Conservation (phyloP, 371 early-diverging fungal species). For the Ordospora colligata region DNA sequence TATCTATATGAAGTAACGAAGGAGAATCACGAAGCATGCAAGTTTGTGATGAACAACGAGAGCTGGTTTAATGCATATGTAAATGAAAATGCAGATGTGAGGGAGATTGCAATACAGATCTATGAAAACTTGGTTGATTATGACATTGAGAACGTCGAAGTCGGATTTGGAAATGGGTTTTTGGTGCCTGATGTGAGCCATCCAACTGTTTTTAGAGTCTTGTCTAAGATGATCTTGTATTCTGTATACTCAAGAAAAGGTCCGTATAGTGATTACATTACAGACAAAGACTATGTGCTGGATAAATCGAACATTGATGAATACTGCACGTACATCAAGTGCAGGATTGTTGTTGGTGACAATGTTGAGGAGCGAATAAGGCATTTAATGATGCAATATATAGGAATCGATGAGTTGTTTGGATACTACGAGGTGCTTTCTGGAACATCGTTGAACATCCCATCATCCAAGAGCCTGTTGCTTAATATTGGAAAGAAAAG, state of each 20-base stretch:
- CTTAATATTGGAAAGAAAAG: slow-evolving; percentile 33
- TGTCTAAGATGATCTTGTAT: slow-evolving; percentile 7
- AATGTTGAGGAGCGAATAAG: slow-evolving; percentile 28
- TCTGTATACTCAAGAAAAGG: slow-evolving; percentile 1
- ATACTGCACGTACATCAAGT: slow-evolving; percentile 40
- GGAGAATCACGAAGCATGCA: slow-evolving; percentile 7
- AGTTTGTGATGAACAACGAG: slow-evolving; percentile 45
- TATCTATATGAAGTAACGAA: slow-evolving; percentile 24
- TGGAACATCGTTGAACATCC: neutral
- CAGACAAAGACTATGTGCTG: slow-evolving; percentile 20
- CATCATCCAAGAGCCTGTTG: slow-evolving; percentile 17
- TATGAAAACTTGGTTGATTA: slow-evolving; percentile 40
- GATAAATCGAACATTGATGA: neutral
- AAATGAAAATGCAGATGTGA: slow-evolving; percentile 1
- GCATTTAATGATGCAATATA: slow-evolving; percentile 33
- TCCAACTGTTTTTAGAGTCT: slow-evolving; percentile 9
- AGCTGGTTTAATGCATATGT: slow-evolving; percentile 44
- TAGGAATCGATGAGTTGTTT: slow-evolving; percentile 39
- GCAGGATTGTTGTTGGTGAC: slow-evolving; percentile 33
- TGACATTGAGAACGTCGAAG: slow-evolving; percentile 29
- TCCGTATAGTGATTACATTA: slow-evolving; percentile 14
- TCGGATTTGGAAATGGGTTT: slow-evolving; percentile 21
- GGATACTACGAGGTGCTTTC: slow-evolving; percentile 36
- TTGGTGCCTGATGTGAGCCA: slow-evolving; percentile 3
- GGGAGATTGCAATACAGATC: slow-evolving; percentile 8